These are phyloP conservation scores for Calonectria leucothoes DNA, from an alignment of 2,329 filamentous ascomycete species.

Conservation along the genomic window DNA sequence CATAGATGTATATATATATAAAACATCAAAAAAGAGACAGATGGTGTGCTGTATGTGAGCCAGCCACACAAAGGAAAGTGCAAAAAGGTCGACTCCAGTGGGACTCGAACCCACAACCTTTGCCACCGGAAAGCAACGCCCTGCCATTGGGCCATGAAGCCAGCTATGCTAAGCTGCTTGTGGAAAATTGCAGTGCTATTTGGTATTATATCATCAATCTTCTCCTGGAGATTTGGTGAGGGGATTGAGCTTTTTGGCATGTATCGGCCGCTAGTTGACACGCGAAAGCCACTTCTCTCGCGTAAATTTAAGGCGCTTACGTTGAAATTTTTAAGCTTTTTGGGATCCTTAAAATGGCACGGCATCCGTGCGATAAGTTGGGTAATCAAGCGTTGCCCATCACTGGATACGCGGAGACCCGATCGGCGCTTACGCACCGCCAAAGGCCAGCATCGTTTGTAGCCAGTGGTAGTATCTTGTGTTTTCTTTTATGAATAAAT, in stretches of 20 bases:
- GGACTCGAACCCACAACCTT: conserved; percentile 51
- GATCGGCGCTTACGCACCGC: background rate
- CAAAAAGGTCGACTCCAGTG: conserved; percentile 36
- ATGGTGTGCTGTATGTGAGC: no score
- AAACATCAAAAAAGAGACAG: background rate
- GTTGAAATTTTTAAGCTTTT: background rate
- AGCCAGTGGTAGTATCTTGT: background rate
- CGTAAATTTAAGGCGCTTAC: background rate
- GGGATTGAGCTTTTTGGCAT: background rate
- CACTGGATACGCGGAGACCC: background rate
- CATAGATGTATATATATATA: background rate
- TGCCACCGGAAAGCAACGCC: conserved; percentile 50
- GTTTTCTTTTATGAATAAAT: background rate
- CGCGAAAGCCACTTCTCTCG: background rate
- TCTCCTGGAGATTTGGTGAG: background rate
- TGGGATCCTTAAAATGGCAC: background rate
- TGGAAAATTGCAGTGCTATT: background rate
- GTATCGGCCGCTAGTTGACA: background rate
- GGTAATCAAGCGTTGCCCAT: background rate
- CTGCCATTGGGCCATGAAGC: conserved; percentile 41
- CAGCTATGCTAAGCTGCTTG: background rate
- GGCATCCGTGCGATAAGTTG: background rate
- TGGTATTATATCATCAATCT: background rate
- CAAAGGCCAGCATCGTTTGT: background rate
- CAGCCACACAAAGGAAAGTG: no score